Evolutionary conservation across 1,284 basidiomycete genomes (phyloP).

Genomic region (Flammula alnicola): DNA sequence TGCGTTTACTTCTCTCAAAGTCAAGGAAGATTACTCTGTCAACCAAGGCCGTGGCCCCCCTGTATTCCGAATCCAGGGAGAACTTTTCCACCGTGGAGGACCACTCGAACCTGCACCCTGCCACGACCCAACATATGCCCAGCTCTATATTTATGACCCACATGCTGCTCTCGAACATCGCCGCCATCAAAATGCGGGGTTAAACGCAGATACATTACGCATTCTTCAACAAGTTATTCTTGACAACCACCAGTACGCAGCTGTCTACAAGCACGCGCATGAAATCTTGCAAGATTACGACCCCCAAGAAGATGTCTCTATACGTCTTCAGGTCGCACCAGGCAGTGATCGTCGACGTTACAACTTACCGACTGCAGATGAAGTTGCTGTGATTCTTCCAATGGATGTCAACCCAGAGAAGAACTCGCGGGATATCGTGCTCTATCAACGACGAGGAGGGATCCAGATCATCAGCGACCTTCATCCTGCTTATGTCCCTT

Average conservation of each 20-base stretch:
- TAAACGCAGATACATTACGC: constrained; percentile 27
- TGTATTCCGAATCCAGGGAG: neutral
- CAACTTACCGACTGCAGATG: constrained; percentile 42
- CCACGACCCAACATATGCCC: neutral
- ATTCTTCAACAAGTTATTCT: constrained; percentile 33
- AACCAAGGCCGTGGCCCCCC: too few species aligned
- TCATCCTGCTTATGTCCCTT: constrained; percentile 23
- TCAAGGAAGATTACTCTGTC: constrained; percentile 19
- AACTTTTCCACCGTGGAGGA: neutral
- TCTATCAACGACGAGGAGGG: neutral
- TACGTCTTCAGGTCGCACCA: constrained; percentile 25
- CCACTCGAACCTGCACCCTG: neutral
- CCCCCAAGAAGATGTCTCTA: constrained; percentile 19
- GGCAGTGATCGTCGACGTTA: constrained; percentile 33
- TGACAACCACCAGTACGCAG: constrained; percentile 33
- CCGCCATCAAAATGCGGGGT: neutral
- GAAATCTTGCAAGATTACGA: constrained; percentile 31
- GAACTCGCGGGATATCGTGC: constrained; percentile 17
- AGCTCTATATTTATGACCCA: constrained; percentile 6
- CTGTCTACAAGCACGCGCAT: constrained; percentile 33
- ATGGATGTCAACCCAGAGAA: neutral
- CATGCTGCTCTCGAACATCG: neutral
- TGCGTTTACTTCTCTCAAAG: constrained; percentile 17
- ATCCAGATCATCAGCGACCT: constrained; percentile 21
- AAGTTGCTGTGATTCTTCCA: constrained; percentile 28